Conservation (phyloP, 176 grass and related monocot species). For the Elymus sibiricus region DNA sequence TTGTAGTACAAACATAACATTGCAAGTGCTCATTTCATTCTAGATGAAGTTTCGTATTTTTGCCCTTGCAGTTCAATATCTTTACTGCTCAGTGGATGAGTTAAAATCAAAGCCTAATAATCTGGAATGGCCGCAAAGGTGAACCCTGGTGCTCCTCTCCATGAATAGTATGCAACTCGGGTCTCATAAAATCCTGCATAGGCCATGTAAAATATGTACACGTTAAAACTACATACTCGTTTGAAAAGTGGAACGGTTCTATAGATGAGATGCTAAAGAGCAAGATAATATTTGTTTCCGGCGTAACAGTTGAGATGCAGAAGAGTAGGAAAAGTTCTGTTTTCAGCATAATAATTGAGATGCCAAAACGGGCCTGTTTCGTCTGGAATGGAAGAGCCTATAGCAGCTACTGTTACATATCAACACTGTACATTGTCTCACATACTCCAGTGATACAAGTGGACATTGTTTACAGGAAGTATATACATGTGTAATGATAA, state of each 20-base stretch:
- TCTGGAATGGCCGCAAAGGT: slow-evolving; percentile 81
- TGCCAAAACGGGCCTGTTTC: not conserved
- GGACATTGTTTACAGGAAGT: not conserved
- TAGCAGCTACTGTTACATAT: not conserved
- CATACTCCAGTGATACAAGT: not conserved
- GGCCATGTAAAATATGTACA: not conserved
- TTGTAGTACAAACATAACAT: slow-evolving; percentile 2
- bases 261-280: not conserved
- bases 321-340: not conserved
- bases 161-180: slow-evolving; percentile 94
- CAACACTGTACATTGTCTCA: not conserved
- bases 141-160: slow-evolving; percentile 91
- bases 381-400: not conserved
- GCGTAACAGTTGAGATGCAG: not conserved
- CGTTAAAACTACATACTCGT: not conserved
- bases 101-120: slow-evolving; percentile 40
- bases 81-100: not conserved
- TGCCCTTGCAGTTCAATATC: not conserved
- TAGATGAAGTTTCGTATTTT: not conserved
- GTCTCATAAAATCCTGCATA: slow-evolving; percentile 92
- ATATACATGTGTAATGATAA: not conserved
- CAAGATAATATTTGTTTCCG: not conserved
- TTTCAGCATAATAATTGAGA: not conserved
- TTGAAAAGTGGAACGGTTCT: not conserved
- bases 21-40: not conserved